phyloP scores from a whole-genome alignment of 148 eudicot species.

The Chenopodium suecicum region DNA sequence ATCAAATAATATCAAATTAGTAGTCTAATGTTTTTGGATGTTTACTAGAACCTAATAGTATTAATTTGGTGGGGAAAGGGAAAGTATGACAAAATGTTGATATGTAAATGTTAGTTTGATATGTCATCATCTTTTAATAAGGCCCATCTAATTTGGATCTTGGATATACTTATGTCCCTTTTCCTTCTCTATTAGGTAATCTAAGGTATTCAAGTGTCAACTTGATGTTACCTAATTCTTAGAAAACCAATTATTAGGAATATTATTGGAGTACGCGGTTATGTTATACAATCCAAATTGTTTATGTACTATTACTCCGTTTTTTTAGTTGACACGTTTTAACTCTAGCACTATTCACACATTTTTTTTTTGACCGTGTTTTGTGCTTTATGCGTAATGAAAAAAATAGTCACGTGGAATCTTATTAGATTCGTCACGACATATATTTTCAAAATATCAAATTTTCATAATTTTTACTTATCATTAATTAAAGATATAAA shows the following conservation, averaged over 20 bases:
- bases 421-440: too few species aligned
- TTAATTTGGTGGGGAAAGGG: not conserved
- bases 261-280: too few species aligned
- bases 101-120: not conserved
- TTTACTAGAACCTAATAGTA: not conserved
- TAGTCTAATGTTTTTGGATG: not conserved
- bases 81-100: not conserved
- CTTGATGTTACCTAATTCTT: not conserved
- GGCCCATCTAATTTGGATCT: not conserved
- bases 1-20: not conserved
- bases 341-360: too few species aligned
- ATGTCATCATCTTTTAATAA: not conserved
- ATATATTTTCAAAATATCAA: too few species aligned
- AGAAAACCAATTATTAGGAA: not conserved
- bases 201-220: not conserved
- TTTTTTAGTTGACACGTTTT: too few species aligned
- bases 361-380: too few species aligned
- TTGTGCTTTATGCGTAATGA: too few species aligned
- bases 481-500: too few species aligned
- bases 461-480: too few species aligned
- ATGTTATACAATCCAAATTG: too few species aligned
- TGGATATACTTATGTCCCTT: not conserved
- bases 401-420: too few species aligned
- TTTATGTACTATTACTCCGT: too few species aligned
- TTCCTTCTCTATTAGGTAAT: not conserved